These are phyloP conservation scores for Leptographium radiaticola DNA, from an alignment of 2,329 filamentous ascomycete genomes.

Conservation along the genomic window DNA sequence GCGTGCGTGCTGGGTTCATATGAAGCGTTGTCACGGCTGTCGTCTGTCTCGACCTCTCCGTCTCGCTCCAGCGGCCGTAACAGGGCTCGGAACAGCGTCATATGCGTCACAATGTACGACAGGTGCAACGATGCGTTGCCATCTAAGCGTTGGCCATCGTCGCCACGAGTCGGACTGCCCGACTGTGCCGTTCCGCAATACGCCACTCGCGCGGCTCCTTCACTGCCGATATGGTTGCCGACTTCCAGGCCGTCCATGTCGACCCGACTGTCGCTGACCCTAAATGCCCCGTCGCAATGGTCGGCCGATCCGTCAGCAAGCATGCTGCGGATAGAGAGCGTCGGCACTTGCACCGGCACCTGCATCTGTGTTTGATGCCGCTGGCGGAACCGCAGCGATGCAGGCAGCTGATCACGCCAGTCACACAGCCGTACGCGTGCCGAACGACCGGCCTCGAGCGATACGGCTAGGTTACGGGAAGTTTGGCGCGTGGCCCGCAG, in stretches of 20 bases:
- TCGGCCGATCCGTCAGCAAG: neutral
- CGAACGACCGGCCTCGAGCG: conserved; percentile 16
- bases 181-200: no score
- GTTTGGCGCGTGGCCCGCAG: conserved; percentile 17
- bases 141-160: conserved; percentile 10
- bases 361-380: neutral
- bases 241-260: neutral
- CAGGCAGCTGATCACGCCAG: conserved; percentile 19
- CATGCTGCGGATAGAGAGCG: neutral
- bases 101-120: conserved; percentile 20
- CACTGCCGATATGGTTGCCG: neutral
- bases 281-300: no score
- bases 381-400: neutral
- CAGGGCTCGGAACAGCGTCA: conserved; percentile 21
- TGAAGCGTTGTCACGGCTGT: neutral
- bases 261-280: no score
- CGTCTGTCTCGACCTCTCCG: neutral
- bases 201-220: neutral
- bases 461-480: conserved; percentile 16
- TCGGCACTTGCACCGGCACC: no score
- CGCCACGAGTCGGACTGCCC: neutral
- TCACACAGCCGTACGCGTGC: conserved; percentile 16
- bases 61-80: conserved; percentile 17
- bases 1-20: conserved; percentile 1
- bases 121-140: conserved; percentile 19